Base-by-base conservation (phyloP, 2,329 filamentous ascomycete genomes). In the Xylariaceae sp. region DNA sequence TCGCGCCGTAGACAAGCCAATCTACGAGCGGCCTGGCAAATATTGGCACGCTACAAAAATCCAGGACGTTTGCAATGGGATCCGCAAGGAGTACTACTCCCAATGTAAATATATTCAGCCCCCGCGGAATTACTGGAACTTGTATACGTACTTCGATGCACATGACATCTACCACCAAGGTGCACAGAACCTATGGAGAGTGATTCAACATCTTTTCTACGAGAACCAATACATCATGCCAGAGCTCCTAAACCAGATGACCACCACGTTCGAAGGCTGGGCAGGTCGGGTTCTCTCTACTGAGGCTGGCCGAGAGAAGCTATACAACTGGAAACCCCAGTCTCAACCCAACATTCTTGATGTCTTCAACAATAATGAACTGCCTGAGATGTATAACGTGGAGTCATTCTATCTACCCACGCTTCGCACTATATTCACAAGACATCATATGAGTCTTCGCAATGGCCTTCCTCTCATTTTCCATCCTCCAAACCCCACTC, bases 141-240 rank as follows among this genome's bases (percentile, higher is more conserved):
- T 83, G 20, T 81, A 77, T 69, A 62, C 67, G 1, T 82, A 78
- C 60, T 83, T 79, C 46, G 80, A 83, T 59, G 71, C 74, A 1
- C 55, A 66, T 9, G 80, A 83, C 48, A 68, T 83, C 23, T 83
- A 79, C 65, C 46, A 71, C 37, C 70, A 74, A 12, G 81, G 81
- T 7, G 76, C 75, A 0, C 68, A 75, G 57, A 83, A 83, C 57
- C 68, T 82, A 12, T 80, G 75, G 74, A 77, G 76, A 21, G 71
- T 82, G 32, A 61, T 80, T 44, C 72, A 74, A 26, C 71, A 73
- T 7, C 64, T 81, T 1, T 66, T 64, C 41, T 69, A 71, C 16
- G 77, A 80, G 63, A 81, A 79, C 23, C 54, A 65, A 37, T 64
- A 69, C 12, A 71, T 77, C 32, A 51, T 65, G 14, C 50, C 56